Conservation (phyloP, 2,329 filamentous ascomycete species). For the Thielaviopsis ethacetica region DNA sequence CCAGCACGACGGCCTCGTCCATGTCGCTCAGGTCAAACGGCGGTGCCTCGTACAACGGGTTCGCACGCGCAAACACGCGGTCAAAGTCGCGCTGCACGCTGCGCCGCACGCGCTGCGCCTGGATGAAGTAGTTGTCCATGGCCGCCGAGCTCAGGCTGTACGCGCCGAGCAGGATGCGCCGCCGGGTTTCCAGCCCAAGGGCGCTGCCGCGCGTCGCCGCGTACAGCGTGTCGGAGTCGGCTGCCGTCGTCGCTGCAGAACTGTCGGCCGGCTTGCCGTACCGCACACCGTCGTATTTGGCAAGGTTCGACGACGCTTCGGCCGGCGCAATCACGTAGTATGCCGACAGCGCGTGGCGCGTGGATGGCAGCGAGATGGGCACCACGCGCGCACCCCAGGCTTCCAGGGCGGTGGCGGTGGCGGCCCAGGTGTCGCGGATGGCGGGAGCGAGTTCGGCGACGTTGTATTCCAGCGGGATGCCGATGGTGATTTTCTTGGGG, state of each 20-base stretch:
- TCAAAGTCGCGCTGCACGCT: constrained; percentile 81
- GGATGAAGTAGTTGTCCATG: constrained; percentile 92
- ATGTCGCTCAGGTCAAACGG: constrained; percentile 46
- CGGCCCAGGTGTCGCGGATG: constrained; percentile 55
- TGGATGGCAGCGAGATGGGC: constrained; percentile 66
- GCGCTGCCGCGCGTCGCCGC: constrained; percentile 55
- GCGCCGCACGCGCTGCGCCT: constrained; percentile 75
- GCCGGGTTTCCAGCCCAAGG: constrained; percentile 72
- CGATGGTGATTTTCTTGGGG: constrained; percentile 28
- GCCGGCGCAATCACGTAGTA: constrained; percentile 94
- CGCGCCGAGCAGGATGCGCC: constrained; percentile 74
- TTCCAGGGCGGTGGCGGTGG: constrained; percentile 42
- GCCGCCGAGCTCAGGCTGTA: constrained; percentile 82
- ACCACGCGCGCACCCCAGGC: constrained; percentile 53
- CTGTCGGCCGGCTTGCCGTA: constrained; percentile 48
- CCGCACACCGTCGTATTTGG: constrained; percentile 93
- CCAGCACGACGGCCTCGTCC: constrained; percentile 32
- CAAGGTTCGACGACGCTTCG: constrained; percentile 87
- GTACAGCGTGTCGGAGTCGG: constrained; percentile 51
- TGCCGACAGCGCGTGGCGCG: constrained; percentile 69
- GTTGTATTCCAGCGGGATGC: constrained; percentile 66
- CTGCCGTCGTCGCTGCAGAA: constrained; percentile 24
- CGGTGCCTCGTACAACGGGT: constrained; percentile 44
- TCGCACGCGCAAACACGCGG: constrained; percentile 50
- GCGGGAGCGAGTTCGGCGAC: constrained; percentile 58